These are phyloP conservation scores for Fraxinus americana DNA, from an alignment of 257 asterid species.

Conservation along the genomic window DNA sequence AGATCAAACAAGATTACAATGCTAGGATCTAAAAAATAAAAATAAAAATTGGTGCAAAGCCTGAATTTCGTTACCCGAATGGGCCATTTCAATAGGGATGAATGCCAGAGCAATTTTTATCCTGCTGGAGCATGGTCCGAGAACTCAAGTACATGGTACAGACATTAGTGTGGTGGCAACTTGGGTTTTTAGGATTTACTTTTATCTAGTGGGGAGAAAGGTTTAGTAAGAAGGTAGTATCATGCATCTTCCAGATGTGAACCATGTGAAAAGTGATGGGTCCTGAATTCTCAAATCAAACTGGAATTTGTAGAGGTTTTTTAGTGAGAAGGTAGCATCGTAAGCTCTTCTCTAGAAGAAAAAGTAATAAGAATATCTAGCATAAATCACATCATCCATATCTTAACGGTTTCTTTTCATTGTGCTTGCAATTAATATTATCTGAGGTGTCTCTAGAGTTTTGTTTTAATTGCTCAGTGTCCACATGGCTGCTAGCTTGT, in stretches of 20 bases:
- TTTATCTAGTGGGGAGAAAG: neutral
- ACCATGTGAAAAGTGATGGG: neutral
- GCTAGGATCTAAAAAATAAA: neutral
- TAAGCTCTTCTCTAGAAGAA: neutral
- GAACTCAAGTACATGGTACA: neutral
- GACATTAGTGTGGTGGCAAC: neutral
- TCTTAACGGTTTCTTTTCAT: neutral
- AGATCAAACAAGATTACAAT: neutral
- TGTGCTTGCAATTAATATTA: neutral
- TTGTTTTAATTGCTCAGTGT: neutral
- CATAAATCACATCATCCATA: neutral
- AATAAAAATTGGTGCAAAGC: neutral
- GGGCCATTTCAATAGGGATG: neutral
- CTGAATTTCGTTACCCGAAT: neutral
- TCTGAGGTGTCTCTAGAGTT: neutral
- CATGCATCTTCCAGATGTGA: neutral
- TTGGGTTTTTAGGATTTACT: neutral
- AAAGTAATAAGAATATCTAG: neutral
- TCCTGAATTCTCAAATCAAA: neutral
- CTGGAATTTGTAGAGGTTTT: neutral
- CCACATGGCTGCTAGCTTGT: neutral
- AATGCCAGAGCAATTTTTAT: neutral
- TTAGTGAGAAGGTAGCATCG: neutral
- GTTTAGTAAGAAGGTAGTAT: neutral
- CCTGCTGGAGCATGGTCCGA: neutral